Percentiles rank a stretch among this genome's conserved stretches.
Evolutionary conservation across 2,329 filamentous ascomycete genomes (phyloP).

Genomic region (Colletotrichum sp.): DNA sequence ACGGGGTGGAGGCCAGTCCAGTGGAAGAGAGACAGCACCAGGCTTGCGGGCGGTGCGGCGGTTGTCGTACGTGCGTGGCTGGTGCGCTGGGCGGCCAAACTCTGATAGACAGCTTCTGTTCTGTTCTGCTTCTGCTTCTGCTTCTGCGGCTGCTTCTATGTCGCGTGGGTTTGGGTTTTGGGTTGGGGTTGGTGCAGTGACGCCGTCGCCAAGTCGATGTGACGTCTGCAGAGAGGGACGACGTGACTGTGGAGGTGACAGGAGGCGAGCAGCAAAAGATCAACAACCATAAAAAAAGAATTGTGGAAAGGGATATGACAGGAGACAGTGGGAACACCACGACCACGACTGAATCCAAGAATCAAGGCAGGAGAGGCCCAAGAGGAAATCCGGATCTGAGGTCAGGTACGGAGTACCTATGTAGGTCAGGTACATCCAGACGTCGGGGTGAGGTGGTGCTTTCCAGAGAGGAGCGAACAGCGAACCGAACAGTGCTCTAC

Average conservation of each 20-base stretch:
- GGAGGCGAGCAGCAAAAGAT: neutral
- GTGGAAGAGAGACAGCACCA: too few relatives aligned
- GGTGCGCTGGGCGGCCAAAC: neutral
- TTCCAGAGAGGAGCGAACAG: neutral
- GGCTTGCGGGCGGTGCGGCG: neutral
- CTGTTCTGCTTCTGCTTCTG: neutral
- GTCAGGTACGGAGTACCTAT: neutral
- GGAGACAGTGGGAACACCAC: neutral
- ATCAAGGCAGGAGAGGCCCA: slow-evolving; percentile 15
- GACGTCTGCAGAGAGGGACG: neutral
- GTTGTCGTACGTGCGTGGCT: neutral
- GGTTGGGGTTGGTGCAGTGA: neutral
- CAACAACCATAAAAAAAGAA: neutral
- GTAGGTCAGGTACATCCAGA: neutral
- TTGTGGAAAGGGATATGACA: neutral
- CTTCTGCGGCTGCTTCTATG: neutral
- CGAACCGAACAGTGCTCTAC: neutral
- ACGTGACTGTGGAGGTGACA: neutral
- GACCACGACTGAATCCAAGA: neutral
- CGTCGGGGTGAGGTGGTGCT: neutral
- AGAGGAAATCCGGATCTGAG: neutral
- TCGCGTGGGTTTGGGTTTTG: neutral
- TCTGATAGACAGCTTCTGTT: neutral
- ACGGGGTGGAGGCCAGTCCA: neutral
- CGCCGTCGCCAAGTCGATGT: slow-evolving; percentile 8